Evolutionary conservation across 371 early-diverging fungal species (phyloP).

Genomic region (Vairimorpha apis): DNA sequence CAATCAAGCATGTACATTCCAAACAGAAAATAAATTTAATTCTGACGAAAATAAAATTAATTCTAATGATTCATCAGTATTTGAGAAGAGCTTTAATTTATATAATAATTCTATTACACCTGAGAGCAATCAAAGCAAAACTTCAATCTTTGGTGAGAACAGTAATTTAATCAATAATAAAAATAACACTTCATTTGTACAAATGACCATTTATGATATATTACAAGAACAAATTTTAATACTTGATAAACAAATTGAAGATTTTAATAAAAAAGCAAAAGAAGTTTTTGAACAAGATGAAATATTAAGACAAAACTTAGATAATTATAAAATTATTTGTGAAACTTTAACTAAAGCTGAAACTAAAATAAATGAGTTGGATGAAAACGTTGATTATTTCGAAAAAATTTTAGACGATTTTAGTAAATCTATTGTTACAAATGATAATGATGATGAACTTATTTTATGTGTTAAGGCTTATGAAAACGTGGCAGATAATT

Average conservation of each 20-base stretch:
- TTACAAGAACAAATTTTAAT: conserved; percentile 40
- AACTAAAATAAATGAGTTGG: conserved; percentile 41
- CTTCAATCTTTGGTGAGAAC: neutral
- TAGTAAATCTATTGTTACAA: conserved; percentile 6
- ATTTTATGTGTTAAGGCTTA: conserved; percentile 37
- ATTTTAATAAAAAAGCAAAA: conserved; percentile 50
- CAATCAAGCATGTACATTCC: too few relatives aligned
- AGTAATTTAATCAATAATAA: neutral
- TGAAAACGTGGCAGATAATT: conserved; percentile 54
- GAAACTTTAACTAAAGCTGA: conserved; percentile 44
- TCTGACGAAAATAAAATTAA: too few relatives aligned
- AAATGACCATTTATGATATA: conserved; percentile 51
- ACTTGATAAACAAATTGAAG: conserved; percentile 53
- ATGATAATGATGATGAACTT: conserved; percentile 14
- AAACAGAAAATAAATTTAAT: too few relatives aligned
- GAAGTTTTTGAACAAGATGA: conserved; percentile 52
- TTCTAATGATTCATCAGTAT: too few relatives aligned
- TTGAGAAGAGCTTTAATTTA: too few relatives aligned
- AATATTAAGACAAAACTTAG: conserved; percentile 48
- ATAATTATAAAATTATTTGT: conserved; percentile 42
- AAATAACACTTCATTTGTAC: conserved; percentile 24
- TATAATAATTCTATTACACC: too few relatives aligned
- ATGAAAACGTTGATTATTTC: conserved; percentile 52
- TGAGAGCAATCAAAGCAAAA: too few relatives aligned
- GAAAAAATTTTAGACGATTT: conserved; percentile 25